A percentile compares a stretch with the other conserved stretches of the same genome.
These are phyloP conservation scores for Ziziphus jujuba DNA, from an alignment of 306 rosid genomes.

Conservation along the genomic window DNA sequence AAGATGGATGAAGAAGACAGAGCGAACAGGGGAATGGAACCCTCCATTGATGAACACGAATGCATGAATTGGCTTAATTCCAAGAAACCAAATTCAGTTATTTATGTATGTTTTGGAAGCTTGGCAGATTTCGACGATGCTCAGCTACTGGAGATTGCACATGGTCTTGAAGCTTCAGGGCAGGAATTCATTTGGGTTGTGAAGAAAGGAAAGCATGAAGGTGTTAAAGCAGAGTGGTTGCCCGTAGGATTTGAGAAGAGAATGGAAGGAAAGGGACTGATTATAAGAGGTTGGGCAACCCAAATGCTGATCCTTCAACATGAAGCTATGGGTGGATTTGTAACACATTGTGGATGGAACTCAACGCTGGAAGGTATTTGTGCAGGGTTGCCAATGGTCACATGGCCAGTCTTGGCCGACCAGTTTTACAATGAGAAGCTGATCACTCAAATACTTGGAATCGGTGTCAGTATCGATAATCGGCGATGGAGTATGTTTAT, in stretches of 20 bases:
- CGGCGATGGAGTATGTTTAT: conserved; percentile 29
- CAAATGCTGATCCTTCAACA: conserved; percentile 14
- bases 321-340: conserved; percentile 12
- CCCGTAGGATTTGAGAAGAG: conserved; percentile 11
- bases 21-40: too few relatives aligned
- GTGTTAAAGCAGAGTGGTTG: neutral
- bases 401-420: conserved; percentile 14
- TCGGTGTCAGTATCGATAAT: too few relatives aligned
- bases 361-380: conserved; percentile 8
- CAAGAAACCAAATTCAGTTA: conserved; percentile 36
- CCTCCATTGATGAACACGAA: neutral
- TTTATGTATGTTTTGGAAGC: conserved; percentile 48
- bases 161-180: conserved; percentile 45
- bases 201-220: conserved; percentile 8
- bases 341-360: conserved; percentile 22
- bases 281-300: conserved; percentile 14
- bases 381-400: conserved; percentile 14
- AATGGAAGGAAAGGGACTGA: conserved; percentile 4
- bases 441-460: conserved; percentile 16
- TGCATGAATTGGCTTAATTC: conserved; percentile 48
- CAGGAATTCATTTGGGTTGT: conserved; percentile 46
- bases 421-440: conserved; percentile 16
- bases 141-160: conserved; percentile 47
- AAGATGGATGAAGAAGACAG: neutral
- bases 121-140: conserved; percentile 19